Conservation (phyloP, 208 protist genomes). For the Porcisia hertigi region DNA sequence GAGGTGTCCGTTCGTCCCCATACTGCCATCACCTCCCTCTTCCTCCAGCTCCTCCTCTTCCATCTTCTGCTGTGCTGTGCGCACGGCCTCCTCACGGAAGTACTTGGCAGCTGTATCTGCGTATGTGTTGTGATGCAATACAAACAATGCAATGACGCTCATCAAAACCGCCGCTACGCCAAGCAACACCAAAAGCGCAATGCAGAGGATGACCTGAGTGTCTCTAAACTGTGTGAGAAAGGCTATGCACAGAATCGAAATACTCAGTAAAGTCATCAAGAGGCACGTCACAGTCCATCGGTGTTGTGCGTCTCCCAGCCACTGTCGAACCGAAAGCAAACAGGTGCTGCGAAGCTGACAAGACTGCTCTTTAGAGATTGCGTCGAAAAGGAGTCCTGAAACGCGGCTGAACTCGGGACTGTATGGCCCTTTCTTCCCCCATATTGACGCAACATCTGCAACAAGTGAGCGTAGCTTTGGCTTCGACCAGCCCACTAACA, state of each 20-base stretch:
- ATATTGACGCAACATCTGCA: conserved; percentile 38
- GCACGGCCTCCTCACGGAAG: conserved; percentile 47
- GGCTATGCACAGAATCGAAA: conserved; percentile 43
- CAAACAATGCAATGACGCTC: conserved; percentile 29
- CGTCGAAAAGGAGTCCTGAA: conserved; percentile 47
- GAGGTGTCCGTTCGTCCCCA: background rate
- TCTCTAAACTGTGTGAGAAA: conserved; percentile 42
- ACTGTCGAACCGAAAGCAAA: conserved; percentile 45
- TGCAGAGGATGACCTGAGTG: conserved; percentile 19
- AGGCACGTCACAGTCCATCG: conserved; percentile 13
- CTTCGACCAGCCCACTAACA: conserved; percentile 60
- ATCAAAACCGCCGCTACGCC: conserved; percentile 34
- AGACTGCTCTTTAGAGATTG: conserved; percentile 46
- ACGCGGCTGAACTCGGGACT: conserved; percentile 51
- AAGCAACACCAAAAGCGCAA: conserved; percentile 36
- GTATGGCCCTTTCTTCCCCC: conserved; percentile 44
- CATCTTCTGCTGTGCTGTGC: conserved; percentile 33
- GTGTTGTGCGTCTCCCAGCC: conserved; percentile 37
- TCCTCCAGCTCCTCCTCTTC: conserved; percentile 32
- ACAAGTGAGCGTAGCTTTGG: conserved; percentile 36
- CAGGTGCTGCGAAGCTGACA: conserved; percentile 49
- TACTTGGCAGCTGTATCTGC: conserved; percentile 47
- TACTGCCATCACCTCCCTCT: background rate
- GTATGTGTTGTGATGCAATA: conserved; percentile 68
- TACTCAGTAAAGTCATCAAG: conserved; percentile 9